These are phyloP conservation scores for Neonothopanus nambi DNA, from an alignment of 1,284 basidiomycete genomes.

Conservation along the genomic window DNA sequence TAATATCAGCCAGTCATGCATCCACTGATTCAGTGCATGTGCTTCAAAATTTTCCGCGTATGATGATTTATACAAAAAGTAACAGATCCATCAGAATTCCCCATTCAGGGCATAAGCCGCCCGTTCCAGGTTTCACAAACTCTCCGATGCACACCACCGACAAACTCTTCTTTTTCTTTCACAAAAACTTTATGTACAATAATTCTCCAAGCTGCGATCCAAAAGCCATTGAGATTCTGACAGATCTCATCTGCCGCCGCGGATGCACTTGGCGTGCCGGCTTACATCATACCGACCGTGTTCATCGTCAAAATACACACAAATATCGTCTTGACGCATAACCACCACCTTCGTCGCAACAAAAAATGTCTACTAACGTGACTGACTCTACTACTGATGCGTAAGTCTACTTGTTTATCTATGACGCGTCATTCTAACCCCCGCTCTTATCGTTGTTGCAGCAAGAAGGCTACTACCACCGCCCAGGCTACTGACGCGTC, in stretches of 20 bases:
- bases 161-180: too few species aligned
- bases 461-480: slow-evolving; percentile 23
- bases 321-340: slow-evolving; percentile 19
- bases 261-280: too few species aligned
- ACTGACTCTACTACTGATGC: slow-evolving; percentile 34
- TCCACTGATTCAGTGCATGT: background rate
- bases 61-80: too few species aligned
- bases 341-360: slow-evolving; percentile 29
- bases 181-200: too few species aligned
- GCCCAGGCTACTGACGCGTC: slow-evolving; percentile 31
- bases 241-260: too few species aligned
- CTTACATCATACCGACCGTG: background rate
- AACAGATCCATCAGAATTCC: slow-evolving; percentile 12
- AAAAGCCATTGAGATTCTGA: too few species aligned
- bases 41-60: background rate
- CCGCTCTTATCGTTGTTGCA: slow-evolving; percentile 8
- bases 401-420: slow-evolving; percentile 27
- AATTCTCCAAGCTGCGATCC: too few species aligned
- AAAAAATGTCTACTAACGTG: slow-evolving; percentile 41
- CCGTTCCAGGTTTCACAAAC: background rate
- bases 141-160: background rate
- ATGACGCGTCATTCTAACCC: slow-evolving; percentile 2
- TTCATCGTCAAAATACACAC: background rate
- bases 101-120: background rate
- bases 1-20: slow-evolving; percentile 1